These are phyloP conservation scores for Citrus sp. DNA, from an alignment of 345 rosid genomes.

Conservation along the genomic window DNA sequence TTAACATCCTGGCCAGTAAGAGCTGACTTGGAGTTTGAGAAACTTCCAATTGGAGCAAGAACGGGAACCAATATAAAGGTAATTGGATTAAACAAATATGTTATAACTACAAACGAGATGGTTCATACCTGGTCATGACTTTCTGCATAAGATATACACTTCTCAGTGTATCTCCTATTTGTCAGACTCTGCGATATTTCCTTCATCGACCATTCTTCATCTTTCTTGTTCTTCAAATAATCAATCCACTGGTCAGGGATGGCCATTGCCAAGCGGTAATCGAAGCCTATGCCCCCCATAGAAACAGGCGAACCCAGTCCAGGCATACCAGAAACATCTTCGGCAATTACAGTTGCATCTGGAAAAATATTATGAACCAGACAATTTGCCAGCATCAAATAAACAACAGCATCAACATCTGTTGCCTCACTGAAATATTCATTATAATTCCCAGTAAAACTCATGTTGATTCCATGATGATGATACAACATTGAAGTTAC, in stretches of 20 bases:
- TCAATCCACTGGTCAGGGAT: conserved; percentile 85
- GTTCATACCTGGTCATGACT: conserved; percentile 74
- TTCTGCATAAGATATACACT: conserved; percentile 76
- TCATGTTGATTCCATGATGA: conserved; percentile 70
- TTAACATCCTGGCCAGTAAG: background rate
- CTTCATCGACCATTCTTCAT: conserved; percentile 73
- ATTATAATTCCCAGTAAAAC: conserved; percentile 54
- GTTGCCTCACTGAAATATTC: conserved; percentile 74
- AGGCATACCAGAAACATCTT: conserved; percentile 89
- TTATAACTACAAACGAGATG: background rate
- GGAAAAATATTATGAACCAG: conserved; percentile 61
- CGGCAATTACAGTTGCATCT: conserved; percentile 71
- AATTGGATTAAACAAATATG: conserved; percentile 3
- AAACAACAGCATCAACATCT: conserved; percentile 76
- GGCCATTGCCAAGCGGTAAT: conserved; percentile 77
- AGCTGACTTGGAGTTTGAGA: background rate
- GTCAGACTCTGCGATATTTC: conserved; percentile 56
- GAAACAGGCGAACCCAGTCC: conserved; percentile 66
- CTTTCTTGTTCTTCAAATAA: conserved; percentile 70
- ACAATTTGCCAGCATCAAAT: conserved; percentile 68
- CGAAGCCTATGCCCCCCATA: conserved; percentile 65
- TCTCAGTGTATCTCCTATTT: conserved; percentile 74
- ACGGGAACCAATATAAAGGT: background rate
- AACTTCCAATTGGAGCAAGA: background rate
- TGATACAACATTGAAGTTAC: conserved; percentile 81